Base-by-base conservation (phyloP, 805 yeast genomes). In the Starmera quercuum region DNA sequence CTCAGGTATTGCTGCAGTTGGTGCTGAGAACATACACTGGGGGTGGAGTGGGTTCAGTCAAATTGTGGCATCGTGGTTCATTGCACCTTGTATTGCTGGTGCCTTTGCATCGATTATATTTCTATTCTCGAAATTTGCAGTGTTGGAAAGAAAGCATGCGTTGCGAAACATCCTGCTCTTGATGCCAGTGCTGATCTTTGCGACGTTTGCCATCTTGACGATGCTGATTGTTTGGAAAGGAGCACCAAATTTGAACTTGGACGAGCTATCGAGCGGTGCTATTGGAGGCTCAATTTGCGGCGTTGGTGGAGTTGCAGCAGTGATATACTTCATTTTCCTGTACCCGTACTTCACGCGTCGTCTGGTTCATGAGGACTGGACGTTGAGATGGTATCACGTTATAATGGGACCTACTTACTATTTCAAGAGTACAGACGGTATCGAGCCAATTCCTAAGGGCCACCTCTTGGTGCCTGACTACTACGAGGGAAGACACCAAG, bases 191-290 rank as follows among this genome's bases (percentile, higher is more conserved):
- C 66, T 79, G 52, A 80, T 81, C 15, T 78, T 71, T 43, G 50
- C 64, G 25, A 71, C 84, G 17, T 75, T 77, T 37, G 54, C 78
- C 26, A 68, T 80, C 32, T 65, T 82, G 46, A 78, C 87, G 38
- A 79, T 83, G 83, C 68, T 80, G 56, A 75, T 82, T 51, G 84
- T 78, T 25, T 79, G 84, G 83, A 80, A 82, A 54, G 88, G 87
- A 47, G 79, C 88, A 35, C 86, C 88, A 47, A 68, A 69, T 42
- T 67, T 81, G 46, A 59, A 73, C 19, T 63, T 82, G 48, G 64
- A 73, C 42, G 50, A 73, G 7, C 62, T 81, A 34, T 61, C 78
- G 2, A 47, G 64, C 5, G 71, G 71, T 20, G 68, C 78, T 9
- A 71, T 71, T 27, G 64, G 60, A 30, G 83, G 76, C 8, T 63